Evolutionary conservation across 2,329 filamentous ascomycete genomes (phyloP).

Genomic region (Colletotrichum musicola): DNA sequence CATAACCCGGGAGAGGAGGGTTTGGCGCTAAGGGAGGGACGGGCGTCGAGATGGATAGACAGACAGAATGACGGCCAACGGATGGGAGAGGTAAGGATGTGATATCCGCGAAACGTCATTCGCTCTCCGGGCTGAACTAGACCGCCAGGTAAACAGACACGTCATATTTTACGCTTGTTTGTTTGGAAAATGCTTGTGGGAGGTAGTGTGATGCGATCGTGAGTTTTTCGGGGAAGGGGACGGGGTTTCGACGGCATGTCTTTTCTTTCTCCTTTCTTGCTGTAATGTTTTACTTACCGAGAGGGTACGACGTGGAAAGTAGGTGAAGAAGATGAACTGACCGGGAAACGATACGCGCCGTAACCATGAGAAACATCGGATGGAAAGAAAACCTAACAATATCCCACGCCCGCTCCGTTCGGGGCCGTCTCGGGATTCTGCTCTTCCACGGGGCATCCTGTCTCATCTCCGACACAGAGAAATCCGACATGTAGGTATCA

Average conservation of each 20-base stretch:
- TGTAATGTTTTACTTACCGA: too few relatives aligned
- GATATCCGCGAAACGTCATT: too few relatives aligned
- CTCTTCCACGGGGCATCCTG: not conserved
- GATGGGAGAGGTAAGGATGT: too few relatives aligned
- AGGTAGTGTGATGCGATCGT: too few relatives aligned
- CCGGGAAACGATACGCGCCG: not conserved
- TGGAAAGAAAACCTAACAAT: not conserved
- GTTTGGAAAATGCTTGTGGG: not conserved
- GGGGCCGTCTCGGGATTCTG: slow-evolving; percentile 26
- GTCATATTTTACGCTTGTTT: not conserved
- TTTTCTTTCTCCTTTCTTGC: too few relatives aligned
- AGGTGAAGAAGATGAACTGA: too few relatives aligned
- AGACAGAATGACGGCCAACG: too few relatives aligned
- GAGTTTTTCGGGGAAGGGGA: too few relatives aligned
- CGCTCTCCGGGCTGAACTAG: too few relatives aligned
- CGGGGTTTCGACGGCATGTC: too few relatives aligned
- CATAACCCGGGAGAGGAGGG: slow-evolving; percentile 33
- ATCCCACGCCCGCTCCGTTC: not conserved
- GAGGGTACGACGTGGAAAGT: too few relatives aligned
- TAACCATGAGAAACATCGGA: slow-evolving; percentile 1
- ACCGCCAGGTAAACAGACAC: not conserved
- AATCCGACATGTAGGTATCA: not conserved
- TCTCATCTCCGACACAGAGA: not conserved
- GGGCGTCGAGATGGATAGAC: not conserved
- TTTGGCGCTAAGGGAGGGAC: slow-evolving; percentile 6